phyloP scores from a whole-genome alignment of 2,329 filamentous ascomycete species.

The Eurotiales sp. region DNA sequence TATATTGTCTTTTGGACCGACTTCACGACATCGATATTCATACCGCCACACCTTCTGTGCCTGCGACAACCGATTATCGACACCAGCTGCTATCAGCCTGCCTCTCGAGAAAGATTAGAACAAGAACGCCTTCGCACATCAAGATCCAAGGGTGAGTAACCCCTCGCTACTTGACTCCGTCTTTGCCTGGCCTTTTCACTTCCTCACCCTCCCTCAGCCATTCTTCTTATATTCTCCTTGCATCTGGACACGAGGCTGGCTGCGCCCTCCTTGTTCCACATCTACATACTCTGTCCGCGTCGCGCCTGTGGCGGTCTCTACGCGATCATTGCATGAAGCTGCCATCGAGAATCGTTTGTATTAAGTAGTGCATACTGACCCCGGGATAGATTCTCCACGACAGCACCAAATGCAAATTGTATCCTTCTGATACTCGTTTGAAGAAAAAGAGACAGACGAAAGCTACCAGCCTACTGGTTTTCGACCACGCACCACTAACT shows the following conservation, averaged over 20 bases:
- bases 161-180: neutral
- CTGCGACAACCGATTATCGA: too few species aligned
- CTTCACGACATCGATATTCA: constrained; percentile 5
- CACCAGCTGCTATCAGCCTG: too few species aligned
- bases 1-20: constrained; percentile 1
- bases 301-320: too few species aligned
- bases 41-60: too few species aligned
- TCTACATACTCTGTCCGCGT: too few species aligned
- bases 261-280: neutral
- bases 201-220: too few species aligned
- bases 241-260: neutral
- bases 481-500: neutral
- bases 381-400: neutral
- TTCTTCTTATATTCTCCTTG: constrained; percentile 7
- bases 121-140: constrained; percentile 2
- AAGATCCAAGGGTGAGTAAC: constrained; percentile 13
- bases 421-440: constrained; percentile 7
- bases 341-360: neutral
- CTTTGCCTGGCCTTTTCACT: constrained; percentile 11
- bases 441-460: neutral
- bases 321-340: neutral
- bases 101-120: too few species aligned
- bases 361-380: neutral
- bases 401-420: constrained; percentile 6
- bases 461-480: neutral